Evolutionary conservation across 805 yeast genomes (phyloP).

Genomic region (Kluyveromyces aestuarii): DNA sequence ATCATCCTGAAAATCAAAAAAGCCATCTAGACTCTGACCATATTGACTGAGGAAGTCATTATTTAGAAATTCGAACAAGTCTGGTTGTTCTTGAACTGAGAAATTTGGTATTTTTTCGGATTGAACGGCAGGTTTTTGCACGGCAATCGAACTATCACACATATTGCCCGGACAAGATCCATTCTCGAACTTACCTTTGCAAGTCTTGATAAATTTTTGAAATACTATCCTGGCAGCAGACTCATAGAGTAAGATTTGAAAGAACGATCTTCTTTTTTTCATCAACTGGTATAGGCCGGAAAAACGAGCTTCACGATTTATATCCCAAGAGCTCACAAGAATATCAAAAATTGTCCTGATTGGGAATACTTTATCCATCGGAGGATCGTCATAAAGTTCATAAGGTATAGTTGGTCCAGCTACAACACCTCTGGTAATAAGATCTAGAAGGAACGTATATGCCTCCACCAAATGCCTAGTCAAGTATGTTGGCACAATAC

Average conservation of each 20-base stretch:
- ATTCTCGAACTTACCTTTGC: background rate
- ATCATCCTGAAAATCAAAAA: too few species aligned
- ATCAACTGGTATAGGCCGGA: background rate
- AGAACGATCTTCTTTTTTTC: background rate
- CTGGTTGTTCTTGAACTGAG: too few species aligned
- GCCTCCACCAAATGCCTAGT: background rate
- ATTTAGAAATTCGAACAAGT: too few species aligned
- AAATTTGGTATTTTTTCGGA: too few species aligned
- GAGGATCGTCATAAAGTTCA: conserved; percentile 1
- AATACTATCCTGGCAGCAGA: background rate
- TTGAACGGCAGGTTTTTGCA: too few species aligned
- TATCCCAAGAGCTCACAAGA: background rate
- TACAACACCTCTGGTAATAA: background rate
- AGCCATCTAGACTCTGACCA: too few species aligned
- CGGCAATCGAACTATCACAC: too few species aligned
- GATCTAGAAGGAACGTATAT: background rate
- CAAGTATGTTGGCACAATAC: background rate
- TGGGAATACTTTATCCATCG: background rate
- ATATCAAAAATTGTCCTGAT: background rate
- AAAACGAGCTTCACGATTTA: background rate
- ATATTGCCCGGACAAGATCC: too few species aligned
- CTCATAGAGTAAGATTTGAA: background rate
- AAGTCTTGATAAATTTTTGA: background rate
- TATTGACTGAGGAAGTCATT: too few species aligned
- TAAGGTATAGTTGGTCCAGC: conserved; percentile 1